phyloP scores from a whole-genome alignment of 1,284 basidiomycete species.

The Puccinia novopanici region DNA sequence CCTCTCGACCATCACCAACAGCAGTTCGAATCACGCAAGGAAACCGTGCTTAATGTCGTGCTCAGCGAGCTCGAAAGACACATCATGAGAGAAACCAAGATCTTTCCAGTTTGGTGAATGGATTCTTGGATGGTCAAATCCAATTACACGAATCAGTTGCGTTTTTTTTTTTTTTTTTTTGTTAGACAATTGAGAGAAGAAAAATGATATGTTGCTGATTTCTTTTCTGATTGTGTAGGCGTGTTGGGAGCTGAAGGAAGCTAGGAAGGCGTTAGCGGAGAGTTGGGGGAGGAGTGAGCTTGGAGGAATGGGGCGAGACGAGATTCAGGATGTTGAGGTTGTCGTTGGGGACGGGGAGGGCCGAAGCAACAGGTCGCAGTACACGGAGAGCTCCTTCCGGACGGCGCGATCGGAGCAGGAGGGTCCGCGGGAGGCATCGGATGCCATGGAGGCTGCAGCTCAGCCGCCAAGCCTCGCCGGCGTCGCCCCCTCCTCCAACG shows the following conservation, averaged over 20 bases:
- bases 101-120: neutral
- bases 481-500: neutral
- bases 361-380: neutral
- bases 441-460: neutral
- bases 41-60: slow-evolving; percentile 44
- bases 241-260: neutral
- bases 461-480: neutral
- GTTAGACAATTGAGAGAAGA: too few relatives aligned
- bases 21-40: slow-evolving; percentile 17
- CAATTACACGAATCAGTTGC: slow-evolving; percentile 26
- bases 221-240: neutral
- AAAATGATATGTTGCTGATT: too few relatives aligned
- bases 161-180: neutral
- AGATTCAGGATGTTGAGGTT: neutral
- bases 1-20: too few relatives aligned
- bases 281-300: neutral
- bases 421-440: neutral
- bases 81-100: slow-evolving; percentile 32
- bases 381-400: neutral
- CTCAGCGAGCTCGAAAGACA: slow-evolving; percentile 45
- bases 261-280: slow-evolving; percentile 6
- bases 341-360: neutral
- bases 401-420: neutral
- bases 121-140: slow-evolving; percentile 38
- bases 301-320: neutral